Conservation (phyloP, 805 yeast genomes). For the Starmerella stigmatis region DNA sequence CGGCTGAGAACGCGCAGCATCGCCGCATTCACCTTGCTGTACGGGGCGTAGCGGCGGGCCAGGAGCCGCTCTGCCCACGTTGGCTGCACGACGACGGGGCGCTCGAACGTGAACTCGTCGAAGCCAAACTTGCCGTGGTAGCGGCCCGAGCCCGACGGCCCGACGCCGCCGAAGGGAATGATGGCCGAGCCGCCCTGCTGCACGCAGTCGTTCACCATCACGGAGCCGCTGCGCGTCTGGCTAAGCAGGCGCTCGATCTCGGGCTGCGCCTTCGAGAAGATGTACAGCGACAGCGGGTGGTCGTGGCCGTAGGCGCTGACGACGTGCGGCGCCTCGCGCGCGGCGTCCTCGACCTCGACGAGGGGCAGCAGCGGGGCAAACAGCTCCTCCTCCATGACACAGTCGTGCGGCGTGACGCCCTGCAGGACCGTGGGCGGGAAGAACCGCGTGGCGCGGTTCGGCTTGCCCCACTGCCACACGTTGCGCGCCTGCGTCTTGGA, state of each 20-base stretch:
- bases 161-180: constrained; percentile 89
- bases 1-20: constrained; percentile 22
- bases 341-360: constrained; percentile 38
- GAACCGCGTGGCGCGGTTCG: constrained; percentile 36
- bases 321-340: constrained; percentile 25
- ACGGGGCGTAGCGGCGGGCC: constrained; percentile 60
- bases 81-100: constrained; percentile 56
- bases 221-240: constrained; percentile 60
- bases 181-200: constrained; percentile 56
- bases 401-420: constrained; percentile 53
- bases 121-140: constrained; percentile 70
- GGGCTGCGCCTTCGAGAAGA: constrained; percentile 42
- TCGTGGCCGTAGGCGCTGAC: constrained; percentile 39
- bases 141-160: constrained; percentile 69
- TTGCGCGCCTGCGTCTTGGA: constrained; percentile 25
- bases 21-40: constrained; percentile 30
- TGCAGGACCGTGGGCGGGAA: constrained; percentile 67
- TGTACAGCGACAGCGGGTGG: constrained; percentile 72
- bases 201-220: constrained; percentile 58
- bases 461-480: constrained; percentile 27
- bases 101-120: constrained; percentile 64
- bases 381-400: constrained; percentile 62
- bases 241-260: constrained; percentile 43
- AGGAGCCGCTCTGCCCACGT: constrained; percentile 51
- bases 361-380: constrained; percentile 84